phyloP scores from a whole-genome alignment of 495 filamentous ascomycete genomes.

The Neurospora terricola region DNA sequence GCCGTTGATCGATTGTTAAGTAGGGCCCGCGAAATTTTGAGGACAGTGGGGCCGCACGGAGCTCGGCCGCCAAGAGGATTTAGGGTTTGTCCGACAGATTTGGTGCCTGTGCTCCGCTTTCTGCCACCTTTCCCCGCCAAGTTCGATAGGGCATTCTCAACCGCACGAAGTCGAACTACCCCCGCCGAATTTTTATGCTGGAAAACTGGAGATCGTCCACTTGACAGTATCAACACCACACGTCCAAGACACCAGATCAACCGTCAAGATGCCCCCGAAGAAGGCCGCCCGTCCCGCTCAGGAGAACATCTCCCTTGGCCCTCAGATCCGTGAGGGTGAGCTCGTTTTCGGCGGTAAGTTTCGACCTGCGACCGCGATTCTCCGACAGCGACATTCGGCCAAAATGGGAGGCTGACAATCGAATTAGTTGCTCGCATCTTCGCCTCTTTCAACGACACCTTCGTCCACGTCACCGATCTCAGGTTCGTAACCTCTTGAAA shows the following conservation, averaged over 20 bases:
- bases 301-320: slow-evolving; percentile 98
- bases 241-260: slow-evolving; percentile 13
- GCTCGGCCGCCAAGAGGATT: slow-evolving; percentile 6
- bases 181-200: slow-evolving; percentile 18
- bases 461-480: slow-evolving; percentile 99
- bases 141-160: slow-evolving; percentile 17
- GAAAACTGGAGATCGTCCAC: slow-evolving; percentile 4
- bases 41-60: slow-evolving; percentile 11
- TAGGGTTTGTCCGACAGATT: slow-evolving; percentile 21
- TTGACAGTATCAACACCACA: slow-evolving; percentile 12
- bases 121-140: slow-evolving; percentile 19
- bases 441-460: slow-evolving; percentile 97
- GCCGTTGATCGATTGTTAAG: slow-evolving; percentile 10
- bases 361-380: neutral
- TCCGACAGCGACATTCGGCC: neutral
- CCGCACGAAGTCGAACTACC: slow-evolving; percentile 15
- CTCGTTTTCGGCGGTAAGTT: slow-evolving; percentile 75
- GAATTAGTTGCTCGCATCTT: slow-evolving; percentile 87
- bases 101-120: slow-evolving; percentile 9
- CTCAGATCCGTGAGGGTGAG: slow-evolving; percentile 64
- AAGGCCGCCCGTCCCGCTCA: slow-evolving; percentile 63
- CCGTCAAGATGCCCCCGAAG: slow-evolving; percentile 70
- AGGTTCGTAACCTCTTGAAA: slow-evolving; percentile 52
- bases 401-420: slow-evolving; percentile 4
- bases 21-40: slow-evolving; percentile 4